Evolutionary conservation across 768 basidiomycete genomes (phyloP).

Genomic region (Brasilioporus rufonigricans): DNA sequence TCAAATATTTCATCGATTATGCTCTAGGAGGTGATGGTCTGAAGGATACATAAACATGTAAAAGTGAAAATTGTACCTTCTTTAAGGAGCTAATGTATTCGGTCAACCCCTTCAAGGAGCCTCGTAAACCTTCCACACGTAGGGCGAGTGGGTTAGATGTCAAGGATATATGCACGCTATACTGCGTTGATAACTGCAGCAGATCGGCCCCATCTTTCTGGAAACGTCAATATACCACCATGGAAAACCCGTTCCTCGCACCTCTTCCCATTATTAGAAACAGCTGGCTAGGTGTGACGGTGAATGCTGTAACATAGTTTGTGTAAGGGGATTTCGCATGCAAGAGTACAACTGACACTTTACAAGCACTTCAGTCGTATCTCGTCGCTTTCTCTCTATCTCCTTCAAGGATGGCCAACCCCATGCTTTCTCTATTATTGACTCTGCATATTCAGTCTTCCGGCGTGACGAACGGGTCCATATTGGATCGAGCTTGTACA

Average conservation of each 20-base stretch:
- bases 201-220: slow-evolving; percentile 61
- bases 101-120: slow-evolving; percentile 46
- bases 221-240: slow-evolving; percentile 9
- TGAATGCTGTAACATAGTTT: slow-evolving; percentile 42
- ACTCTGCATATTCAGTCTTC: slow-evolving; percentile 43
- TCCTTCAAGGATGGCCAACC: slow-evolving; percentile 60
- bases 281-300: slow-evolving; percentile 55
- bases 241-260: slow-evolving; percentile 21
- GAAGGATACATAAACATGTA: background rate
- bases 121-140: slow-evolving; percentile 55
- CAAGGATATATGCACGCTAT: slow-evolving; percentile 62
- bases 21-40: slow-evolving; percentile 11
- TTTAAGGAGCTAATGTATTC: slow-evolving; percentile 49
- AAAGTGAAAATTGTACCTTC: slow-evolving; percentile 35
- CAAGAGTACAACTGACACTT: slow-evolving; percentile 40
- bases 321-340: background rate
- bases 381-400: slow-evolving; percentile 48
- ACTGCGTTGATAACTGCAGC: slow-evolving; percentile 54
- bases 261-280: slow-evolving; percentile 76
- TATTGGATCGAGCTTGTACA: slow-evolving; percentile 42
- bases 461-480: slow-evolving; percentile 34
- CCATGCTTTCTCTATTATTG: slow-evolving; percentile 67
- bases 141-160: slow-evolving; percentile 54
- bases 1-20: slow-evolving; percentile 35
- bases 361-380: slow-evolving; percentile 45